Base-by-base conservation (phyloP, 768 basidiomycete genomes). In the Polyporus arcularius region DNA sequence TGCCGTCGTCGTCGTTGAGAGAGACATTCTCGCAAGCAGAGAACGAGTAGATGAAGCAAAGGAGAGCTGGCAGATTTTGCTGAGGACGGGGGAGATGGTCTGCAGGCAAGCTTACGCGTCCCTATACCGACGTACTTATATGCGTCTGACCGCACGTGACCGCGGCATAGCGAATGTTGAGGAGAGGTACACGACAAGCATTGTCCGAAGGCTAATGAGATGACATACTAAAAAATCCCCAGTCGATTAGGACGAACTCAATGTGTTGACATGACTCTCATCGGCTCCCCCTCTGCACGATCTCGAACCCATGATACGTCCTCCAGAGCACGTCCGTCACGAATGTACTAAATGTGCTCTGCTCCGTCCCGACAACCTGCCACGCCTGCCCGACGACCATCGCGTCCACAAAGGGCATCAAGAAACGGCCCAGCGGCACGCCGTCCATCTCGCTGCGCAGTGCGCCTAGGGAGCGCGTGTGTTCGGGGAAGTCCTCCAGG, bases 341-440 rank as follows among this genome's bases (percentile, higher is more conserved):
- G 63, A 86, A 94, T 55, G 77, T 73, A 70, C 88, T 89, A 65
- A 91, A 93, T 32, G 92, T 92, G 67, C 89, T 92, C 57, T 82
- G 81, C 55, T 84, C 81, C 12, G 90, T 94, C 2, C 88, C 89
- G 0, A 87, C 82, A 32, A 90, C 80, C 15, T 67, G 74, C 70
- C 78, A 73, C 0, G 85, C 87, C 54, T 79, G 78, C 3, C 83
- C 82, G 15, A 84, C 82, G 32, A 94, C 81, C 75, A 90, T 77
- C 6, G 86, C 89, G 68, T 92, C 90, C 35, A 93, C 65, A 58
- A 91, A 82, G 2, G 90, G 88, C 21, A 82, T 66, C 11, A 90
- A 59, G 64, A 84, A 82, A 15, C 61, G 66, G 18, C 68, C 76
- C 64, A 91, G 69, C 35, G 55, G 67, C 30, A 82, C 70, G 2